These are phyloP conservation scores for Dendrobium catenatum DNA, from an alignment of 106 monocot genomes.

Conservation along the genomic window DNA sequence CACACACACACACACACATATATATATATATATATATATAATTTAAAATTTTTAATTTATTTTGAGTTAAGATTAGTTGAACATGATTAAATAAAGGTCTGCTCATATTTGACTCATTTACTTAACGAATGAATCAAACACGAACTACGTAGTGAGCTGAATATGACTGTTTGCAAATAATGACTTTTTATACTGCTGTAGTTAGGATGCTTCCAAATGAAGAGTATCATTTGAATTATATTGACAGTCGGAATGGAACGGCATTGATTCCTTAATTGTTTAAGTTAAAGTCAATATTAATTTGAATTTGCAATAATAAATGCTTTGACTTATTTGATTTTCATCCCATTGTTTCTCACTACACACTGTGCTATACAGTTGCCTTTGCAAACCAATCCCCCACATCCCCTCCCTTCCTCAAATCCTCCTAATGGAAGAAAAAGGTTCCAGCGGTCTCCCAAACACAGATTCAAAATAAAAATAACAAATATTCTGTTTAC, in stretches of 20 bases:
- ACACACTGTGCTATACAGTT: background rate
- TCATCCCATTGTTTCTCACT: background rate
- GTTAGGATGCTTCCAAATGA: background rate
- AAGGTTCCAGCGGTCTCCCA: background rate
- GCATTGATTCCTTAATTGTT: too few species aligned
- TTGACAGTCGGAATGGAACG: background rate
- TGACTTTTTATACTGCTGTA: too few species aligned
- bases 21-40: too few species aligned
- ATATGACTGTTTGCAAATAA: too few species aligned
- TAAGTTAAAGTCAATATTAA: background rate
- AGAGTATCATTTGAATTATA: background rate
- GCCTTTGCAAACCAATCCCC: background rate
- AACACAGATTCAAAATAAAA: background rate
- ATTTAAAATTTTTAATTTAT: too few species aligned
- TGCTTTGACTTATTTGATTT: background rate
- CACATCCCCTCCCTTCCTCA: background rate
- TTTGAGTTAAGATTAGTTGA: too few species aligned
- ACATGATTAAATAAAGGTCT: too few species aligned
- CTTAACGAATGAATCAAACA: too few species aligned
- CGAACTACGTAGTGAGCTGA: too few species aligned
- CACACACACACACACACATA: too few species aligned
- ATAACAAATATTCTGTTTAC: background rate
- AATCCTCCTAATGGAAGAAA: background rate
- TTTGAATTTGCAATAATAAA: background rate
- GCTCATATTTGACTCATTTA: too few species aligned